Conservation (phyloP, 1,284 basidiomycete species). For the Blastosporella zonata region DNA sequence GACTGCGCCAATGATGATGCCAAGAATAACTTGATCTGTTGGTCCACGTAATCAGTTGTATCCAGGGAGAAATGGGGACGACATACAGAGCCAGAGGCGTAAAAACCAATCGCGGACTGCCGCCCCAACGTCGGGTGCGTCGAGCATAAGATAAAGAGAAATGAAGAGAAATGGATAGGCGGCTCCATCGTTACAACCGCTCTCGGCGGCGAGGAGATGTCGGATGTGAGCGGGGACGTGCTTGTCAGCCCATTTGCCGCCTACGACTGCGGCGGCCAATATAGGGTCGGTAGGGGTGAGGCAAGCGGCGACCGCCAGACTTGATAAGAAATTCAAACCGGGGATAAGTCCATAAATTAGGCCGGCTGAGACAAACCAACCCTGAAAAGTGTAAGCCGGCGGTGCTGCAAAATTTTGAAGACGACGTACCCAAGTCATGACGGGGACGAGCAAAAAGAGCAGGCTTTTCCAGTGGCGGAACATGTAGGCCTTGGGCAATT, state of each 20-base stretch:
- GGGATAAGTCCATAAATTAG: constrained; percentile 91
- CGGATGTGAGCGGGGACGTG: constrained; percentile 95
- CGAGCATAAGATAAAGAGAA: constrained; percentile 85
- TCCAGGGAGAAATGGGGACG: constrained; percentile 6
- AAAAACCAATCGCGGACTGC: constrained; percentile 85
- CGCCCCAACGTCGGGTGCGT: constrained; percentile 53
- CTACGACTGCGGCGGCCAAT: constrained; percentile 86
- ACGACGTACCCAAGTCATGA: constrained; percentile 81
- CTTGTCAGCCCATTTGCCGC: constrained; percentile 97
- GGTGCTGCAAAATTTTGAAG: constrained; percentile 1
- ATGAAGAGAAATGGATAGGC: constrained; percentile 97
- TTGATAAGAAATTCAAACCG: constrained; percentile 81
- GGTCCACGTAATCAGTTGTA: background rate
- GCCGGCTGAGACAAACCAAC: constrained; percentile 88
- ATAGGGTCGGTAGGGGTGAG: constrained; percentile 97
- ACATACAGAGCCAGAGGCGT: constrained; percentile 79
- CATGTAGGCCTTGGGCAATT: constrained; percentile 93
- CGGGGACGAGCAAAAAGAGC: constrained; percentile 82
- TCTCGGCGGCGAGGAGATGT: constrained; percentile 88
- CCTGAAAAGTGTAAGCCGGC: constrained; percentile 39
- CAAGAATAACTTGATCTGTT: constrained; percentile 81
- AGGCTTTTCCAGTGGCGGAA: constrained; percentile 87
- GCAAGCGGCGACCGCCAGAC: constrained; percentile 88
- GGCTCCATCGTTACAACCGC: constrained; percentile 91
- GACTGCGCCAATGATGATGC: constrained; percentile 74